Conservation (phyloP, 2,329 filamentous ascomycete genomes). For the Fusarium sp. region DNA sequence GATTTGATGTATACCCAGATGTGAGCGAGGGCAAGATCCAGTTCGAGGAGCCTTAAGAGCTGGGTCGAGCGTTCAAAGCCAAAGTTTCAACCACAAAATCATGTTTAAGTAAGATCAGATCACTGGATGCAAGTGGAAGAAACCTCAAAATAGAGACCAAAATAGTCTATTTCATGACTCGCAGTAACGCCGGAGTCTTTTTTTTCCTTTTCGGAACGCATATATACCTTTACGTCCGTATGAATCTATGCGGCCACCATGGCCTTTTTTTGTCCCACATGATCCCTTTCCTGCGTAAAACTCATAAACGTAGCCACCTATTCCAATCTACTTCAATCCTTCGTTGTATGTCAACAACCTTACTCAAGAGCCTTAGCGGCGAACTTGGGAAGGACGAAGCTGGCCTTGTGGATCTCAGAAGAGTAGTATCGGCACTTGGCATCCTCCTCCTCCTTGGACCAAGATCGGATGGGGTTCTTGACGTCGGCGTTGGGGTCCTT, state of each 20-base stretch:
- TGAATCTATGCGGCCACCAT: constrained; percentile 41
- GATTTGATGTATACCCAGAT: constrained; percentile 97
- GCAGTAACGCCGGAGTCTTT: constrained; percentile 35
- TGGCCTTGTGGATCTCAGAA: constrained; percentile 93
- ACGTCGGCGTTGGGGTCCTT: constrained; percentile 90
- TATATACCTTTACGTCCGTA: constrained; percentile 22
- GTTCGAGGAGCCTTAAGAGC: constrained; percentile 49
- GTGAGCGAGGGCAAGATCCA: constrained; percentile 72
- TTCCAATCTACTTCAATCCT: constrained; percentile 14
- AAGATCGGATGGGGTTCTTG: constrained; percentile 84
- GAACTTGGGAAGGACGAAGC: constrained; percentile 94
- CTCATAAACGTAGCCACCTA: constrained; percentile 39
- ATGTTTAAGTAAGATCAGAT: neutral
- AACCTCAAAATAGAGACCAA: constrained; percentile 11
- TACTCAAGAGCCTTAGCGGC: constrained; percentile 80
- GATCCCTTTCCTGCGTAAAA: constrained; percentile 39
- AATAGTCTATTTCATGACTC: constrained; percentile 38
- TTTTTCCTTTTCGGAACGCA: constrained; percentile 22
- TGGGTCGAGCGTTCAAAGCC: neutral
- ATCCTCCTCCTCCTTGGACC: constrained; percentile 89
- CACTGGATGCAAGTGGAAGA: neutral
- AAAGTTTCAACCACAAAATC: neutral
- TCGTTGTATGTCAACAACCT: constrained; percentile 18
- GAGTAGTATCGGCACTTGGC: constrained; percentile 97
- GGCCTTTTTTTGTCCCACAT: constrained; percentile 29